Evolutionary conservation across 306 rosid genomes (phyloP), one percentile per base, ranked within the genome.

Genomic region (Glycine soja): DNA sequence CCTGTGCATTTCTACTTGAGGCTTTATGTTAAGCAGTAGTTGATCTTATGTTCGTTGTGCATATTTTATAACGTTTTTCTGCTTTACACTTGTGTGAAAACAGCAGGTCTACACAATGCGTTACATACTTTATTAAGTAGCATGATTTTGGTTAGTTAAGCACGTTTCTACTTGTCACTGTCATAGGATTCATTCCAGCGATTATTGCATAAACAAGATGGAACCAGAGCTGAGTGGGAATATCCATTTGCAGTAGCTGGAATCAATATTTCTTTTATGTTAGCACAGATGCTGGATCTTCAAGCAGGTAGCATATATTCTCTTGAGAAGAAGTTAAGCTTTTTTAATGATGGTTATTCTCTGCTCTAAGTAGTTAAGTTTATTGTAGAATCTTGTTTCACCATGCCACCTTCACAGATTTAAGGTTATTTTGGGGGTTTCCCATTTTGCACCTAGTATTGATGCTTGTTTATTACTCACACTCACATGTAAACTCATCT

Each of bases 191-290:
- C 97, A 50, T 95, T 95, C 86, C 90, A 87, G 61, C 89, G 96
- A 51, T 78, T 95, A 86, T 86, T 95, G 90, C 84, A 82, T 82
- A 95, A 93, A 72, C 85, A 82, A 86, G 98, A 93, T 78, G 99
- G 99, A 86, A 81, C 45, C 36, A 85, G 99, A 87, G 98, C 96
- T n/a, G 98, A 90, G 62, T 95, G 98, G 99, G 99, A 95, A 85
- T 95, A 95, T 84, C 99, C 98, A 46, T 95, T 95, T 81, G 98
- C 99, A 8, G 96, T 93, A 10, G 97, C 98, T 63, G 99, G 99
- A 76, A 90, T 95, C 86, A 95, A 95, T 77, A 86, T 95, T 76
- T 95, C 98, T 43, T 95, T 93, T 77, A 89, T 93, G 91, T 86
- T 95, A 87, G 91, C 70, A 5, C 96, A 93, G 52, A 90, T 93